A percentile compares a stretch with the other conserved stretches of the same genome.
These are phyloP conservation scores for Symmetrospora coprosmae DNA, from an alignment of 768 basidiomycete genomes.

Conservation along the genomic window DNA sequence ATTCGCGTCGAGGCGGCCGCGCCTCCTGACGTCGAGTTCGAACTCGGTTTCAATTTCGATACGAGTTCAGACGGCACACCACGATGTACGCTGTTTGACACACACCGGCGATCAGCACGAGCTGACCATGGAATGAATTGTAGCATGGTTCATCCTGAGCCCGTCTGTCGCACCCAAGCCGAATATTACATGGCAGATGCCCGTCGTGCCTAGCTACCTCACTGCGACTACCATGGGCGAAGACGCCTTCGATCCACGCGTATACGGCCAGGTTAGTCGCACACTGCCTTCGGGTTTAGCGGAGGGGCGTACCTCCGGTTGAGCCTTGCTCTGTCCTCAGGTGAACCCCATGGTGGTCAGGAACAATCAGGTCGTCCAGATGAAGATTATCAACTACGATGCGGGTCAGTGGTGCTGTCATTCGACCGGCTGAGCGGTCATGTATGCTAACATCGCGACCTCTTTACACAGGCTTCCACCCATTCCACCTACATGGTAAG, in stretches of 20 bases:
- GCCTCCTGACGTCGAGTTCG: conserved; percentile 47
- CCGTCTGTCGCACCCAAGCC: no score
- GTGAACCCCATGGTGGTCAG: no score
- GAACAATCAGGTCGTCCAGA: conserved; percentile 58
- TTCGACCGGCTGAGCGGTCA: no score
- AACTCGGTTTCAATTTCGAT: conserved; percentile 61
- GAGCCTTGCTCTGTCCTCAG: no score
- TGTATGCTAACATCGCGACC: no score
- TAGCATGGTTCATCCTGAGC: no score
- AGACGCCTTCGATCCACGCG: conserved; percentile 43
- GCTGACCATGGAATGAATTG: no score
- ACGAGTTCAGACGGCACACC: conserved; percentile 66
- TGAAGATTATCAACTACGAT: conserved; percentile 26
- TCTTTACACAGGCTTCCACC: conserved; percentile 76
- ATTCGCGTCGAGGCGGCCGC: conserved; percentile 42
- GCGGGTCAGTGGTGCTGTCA: no score
- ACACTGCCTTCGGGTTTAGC: no score
- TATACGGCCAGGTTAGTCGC: conserved; percentile 78
- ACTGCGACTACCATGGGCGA: conserved; percentile 61
- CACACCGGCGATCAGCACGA: no score
- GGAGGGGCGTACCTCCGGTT: no score
- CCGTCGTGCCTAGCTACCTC: conserved; percentile 54
- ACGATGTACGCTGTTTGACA: no score
- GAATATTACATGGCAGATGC: conserved; percentile 32
- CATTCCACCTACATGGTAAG: conserved; percentile 51